Evolutionary conservation across 2,329 filamentous ascomycete genomes (phyloP).

Genomic region (Cercospora citrullina): DNA sequence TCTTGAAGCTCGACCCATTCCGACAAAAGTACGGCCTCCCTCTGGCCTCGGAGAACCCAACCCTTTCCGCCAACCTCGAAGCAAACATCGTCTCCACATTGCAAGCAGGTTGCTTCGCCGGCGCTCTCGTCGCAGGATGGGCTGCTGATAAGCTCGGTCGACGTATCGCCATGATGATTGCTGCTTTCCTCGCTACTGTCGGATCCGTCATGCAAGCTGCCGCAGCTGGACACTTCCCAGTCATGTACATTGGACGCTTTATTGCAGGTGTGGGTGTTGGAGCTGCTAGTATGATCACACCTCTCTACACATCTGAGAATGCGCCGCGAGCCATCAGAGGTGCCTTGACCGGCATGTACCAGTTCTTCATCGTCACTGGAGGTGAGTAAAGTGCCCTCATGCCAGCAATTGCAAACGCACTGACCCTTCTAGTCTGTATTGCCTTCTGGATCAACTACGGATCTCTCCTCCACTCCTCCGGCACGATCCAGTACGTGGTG

Average conservation of each 20-base stretch:
- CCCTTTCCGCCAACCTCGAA: slow-evolving; percentile 27
- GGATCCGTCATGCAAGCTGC: slow-evolving; percentile 73
- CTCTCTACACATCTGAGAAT: slow-evolving; percentile 59
- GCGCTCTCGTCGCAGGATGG: slow-evolving; percentile 69
- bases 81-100: slow-evolving; percentile 71
- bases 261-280: slow-evolving; percentile 52
- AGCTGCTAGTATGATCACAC: slow-evolving; percentile 54
- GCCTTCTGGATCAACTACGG: slow-evolving; percentile 54
- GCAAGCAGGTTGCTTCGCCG: slow-evolving; percentile 69
- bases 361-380: slow-evolving; percentile 54
- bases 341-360: slow-evolving; percentile 60
- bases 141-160: slow-evolving; percentile 69
- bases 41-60: slow-evolving; percentile 26
- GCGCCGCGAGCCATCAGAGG: slow-evolving; percentile 46
- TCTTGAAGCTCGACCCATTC: slow-evolving; percentile 61
- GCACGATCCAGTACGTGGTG: slow-evolving; percentile 51
- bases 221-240: slow-evolving; percentile 42
- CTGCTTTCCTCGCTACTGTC: slow-evolving; percentile 59
- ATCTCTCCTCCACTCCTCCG: slow-evolving; percentile 47
- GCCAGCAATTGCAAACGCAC: neutral
- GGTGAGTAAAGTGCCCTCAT: neutral
- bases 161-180: slow-evolving; percentile 66
- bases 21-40: slow-evolving; percentile 57
- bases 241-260: slow-evolving; percentile 39
- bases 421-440: slow-evolving; percentile 10